Percentiles rank a stretch among this genome's conserved stretches.
phyloP scores from a whole-genome alignment of 164 flowering plant genomes.

The Protea cynaroides region DNA sequence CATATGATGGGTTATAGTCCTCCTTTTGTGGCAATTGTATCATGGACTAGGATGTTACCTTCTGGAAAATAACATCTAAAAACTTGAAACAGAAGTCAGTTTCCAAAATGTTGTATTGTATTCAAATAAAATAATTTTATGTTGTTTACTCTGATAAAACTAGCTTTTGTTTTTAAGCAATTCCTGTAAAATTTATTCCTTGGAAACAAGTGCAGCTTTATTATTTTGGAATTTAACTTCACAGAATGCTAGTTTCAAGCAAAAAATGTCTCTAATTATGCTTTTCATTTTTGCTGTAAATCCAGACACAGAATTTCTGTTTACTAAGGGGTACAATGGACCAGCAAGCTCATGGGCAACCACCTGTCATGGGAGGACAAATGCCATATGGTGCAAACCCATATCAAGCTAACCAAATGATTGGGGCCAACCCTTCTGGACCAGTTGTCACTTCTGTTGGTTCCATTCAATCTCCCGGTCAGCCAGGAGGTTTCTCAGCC shows the following conservation, averaged over 20 bases:
- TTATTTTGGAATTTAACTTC: background rate
- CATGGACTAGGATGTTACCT: too few species aligned
- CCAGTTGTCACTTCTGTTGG: constrained; percentile 11
- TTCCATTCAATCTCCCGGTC: constrained; percentile 25
- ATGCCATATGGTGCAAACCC: constrained; percentile 25
- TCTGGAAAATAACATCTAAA: too few species aligned
- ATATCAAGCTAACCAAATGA: constrained; percentile 38
- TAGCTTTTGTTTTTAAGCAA: too few species aligned
- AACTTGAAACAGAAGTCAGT: too few species aligned
- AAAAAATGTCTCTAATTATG: background rate
- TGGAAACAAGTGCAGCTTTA: too few species aligned
- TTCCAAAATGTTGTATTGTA: too few species aligned
- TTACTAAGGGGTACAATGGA: constrained; percentile 21
- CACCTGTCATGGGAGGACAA: constrained; percentile 25
- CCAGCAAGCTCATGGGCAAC: constrained; percentile 40
- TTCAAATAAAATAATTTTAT: too few species aligned
- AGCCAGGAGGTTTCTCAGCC: constrained; percentile 9
- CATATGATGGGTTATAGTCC: too few species aligned
- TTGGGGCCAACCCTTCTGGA: constrained; percentile 24
- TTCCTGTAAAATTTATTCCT: too few species aligned
- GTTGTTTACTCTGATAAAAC: too few species aligned
- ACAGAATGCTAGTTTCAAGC: background rate
- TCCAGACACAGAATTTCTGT: background rate
- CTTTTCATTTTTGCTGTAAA: background rate
- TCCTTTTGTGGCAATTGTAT: too few species aligned